Percentiles rank a stretch among this genome's conserved stretches.
These are phyloP conservation scores for Phyllosticta citribraziliensis DNA, from an alignment of 2,329 filamentous ascomycete genomes.

Conservation along the genomic window DNA sequence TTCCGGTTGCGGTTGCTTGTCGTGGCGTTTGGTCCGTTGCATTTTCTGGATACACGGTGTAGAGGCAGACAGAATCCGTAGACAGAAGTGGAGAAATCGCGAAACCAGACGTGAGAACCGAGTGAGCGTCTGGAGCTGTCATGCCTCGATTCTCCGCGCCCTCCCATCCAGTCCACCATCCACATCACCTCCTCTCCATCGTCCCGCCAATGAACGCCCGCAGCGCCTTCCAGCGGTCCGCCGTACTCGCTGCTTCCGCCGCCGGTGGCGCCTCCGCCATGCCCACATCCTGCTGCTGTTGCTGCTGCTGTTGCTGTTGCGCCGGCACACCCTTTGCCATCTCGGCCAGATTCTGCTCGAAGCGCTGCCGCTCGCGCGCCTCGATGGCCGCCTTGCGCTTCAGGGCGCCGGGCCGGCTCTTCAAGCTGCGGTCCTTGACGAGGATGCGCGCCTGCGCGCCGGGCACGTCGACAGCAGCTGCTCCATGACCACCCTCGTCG, in stretches of 20 bases:
- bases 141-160: too few relatives aligned
- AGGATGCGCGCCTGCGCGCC: slow-evolving; percentile 56
- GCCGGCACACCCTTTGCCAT: slow-evolving; percentile 40
- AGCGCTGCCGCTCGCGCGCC: slow-evolving; percentile 70
- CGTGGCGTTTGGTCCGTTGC: too few relatives aligned
- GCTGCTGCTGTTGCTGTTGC: slow-evolving; percentile 10
- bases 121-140: too few relatives aligned
- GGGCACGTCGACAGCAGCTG: slow-evolving; percentile 29
- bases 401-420: slow-evolving; percentile 65
- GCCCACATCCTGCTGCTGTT: neutral
- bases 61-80: too few relatives aligned
- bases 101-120: too few relatives aligned
- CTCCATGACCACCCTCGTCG: slow-evolving; percentile 19
- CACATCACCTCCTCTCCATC: slow-evolving; percentile 63
- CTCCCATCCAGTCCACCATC: neutral
- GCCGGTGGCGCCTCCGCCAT: neutral
- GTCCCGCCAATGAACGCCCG: slow-evolving; percentile 76
- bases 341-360: slow-evolving; percentile 72
- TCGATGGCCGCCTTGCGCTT: slow-evolving; percentile 77
- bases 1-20: too few relatives aligned
- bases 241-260: slow-evolving; percentile 13
- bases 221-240: slow-evolving; percentile 63
- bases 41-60: too few relatives aligned
- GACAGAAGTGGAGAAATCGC: too few relatives aligned
- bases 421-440: slow-evolving; percentile 59